Evolutionary conservation across 1,284 basidiomycete species (phyloP), one percentile per base, ranked within the genome.

Genomic region (Paramarasmius palmivorus): DNA sequence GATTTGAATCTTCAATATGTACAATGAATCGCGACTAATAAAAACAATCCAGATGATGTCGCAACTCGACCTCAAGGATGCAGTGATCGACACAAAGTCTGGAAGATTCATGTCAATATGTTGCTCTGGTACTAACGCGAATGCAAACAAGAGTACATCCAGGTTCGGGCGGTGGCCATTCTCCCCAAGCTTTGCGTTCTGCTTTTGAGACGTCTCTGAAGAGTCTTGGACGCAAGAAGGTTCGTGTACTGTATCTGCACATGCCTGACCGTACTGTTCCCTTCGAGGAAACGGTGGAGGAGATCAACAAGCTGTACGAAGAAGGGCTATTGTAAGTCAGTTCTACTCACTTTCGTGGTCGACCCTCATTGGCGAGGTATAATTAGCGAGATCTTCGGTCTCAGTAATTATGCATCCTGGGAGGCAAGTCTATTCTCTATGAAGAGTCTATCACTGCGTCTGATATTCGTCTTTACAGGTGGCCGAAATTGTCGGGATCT

Each of bases 401-500:
- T 81, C 48, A 77, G 74, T 56, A 80, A 79, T 59, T 81, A 68
- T 57, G 67, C 73, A 14, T 71, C 75, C 10, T 66, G 65, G 65
- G 65, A 66, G 55, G 63, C 57, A 41, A 26, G 54, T 17, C 35
- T 45, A 25, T n/a, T n/a, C n/a, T n/a, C n/a, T n/a, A n/a, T n/a
- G n/a, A n/a, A n/a, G n/a, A n/a, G n/a, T n/a, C n/a, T n/a, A n/a
- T n/a, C n/a, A n/a, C n/a, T n/a, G n/a, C n/a, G n/a, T 36, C 40
- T 2, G n/a, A 26, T 47, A 35, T 38, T 22, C 45, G 25, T 44
- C 12, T 14, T 15, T 23, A 25, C 49, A 79, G 76, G 82, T 86
- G 2, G 79, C 82, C 5, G 74, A 82, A 57, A 72, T 87, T 44
- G 73, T 79, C 12, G 70, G 69, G 12, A 79, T 85, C 29, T 80